Evolutionary conservation across 768 basidiomycete species (phyloP), one percentile per base, ranked within the genome.

Genomic region (Trametes villosa): DNA sequence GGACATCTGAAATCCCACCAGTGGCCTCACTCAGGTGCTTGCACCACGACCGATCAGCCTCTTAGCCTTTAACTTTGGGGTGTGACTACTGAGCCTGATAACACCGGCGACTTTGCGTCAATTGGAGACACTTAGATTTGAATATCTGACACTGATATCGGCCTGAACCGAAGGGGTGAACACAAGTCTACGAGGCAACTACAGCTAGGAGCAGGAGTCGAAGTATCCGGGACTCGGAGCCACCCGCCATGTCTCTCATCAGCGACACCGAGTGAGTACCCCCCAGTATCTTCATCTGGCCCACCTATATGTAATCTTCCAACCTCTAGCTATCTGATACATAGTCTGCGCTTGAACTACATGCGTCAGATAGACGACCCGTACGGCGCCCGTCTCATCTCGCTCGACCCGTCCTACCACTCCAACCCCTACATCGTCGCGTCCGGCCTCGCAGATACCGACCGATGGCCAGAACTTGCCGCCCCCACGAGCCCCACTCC

Each of bases 321-420:
- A 6, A 26, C n/a, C 11, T 47, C 5, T 40, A 88, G 87, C 46
- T 86, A 87, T 71, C 79, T 96, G 36, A 90, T 96, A 9, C 96
- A 97, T 71, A 86, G 83, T 64, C 79, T 97, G 6, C 88, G 95
- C 6, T 78, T 98, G 27, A 86, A 89, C 13, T 94, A 95, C 70
- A 80, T 98, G n/a, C 89, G 94, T 61, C 86, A 89, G 66, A 86
- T 94, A 40, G 90, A 94, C 58, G 95, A 97, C 69, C 87, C 89
- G 1, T 92, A 95, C 69, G 91, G 91, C 15, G 76, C 87, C 0
- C 84, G 93, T 30, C 80, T 96, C 68, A 87, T 97, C 67, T 85
- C 92, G 7, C 79, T 96, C 50, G 87, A 88, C 69, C 88, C 89
- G 0, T 81, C 86, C 0, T 91, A 93, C 77, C 77, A 85, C 18